A percentile compares a stretch with the other conserved stretches of the same genome.
Evolutionary conservation across 495 filamentous ascomycete genomes (phyloP).

Genomic region (Echria macrotheca): DNA sequence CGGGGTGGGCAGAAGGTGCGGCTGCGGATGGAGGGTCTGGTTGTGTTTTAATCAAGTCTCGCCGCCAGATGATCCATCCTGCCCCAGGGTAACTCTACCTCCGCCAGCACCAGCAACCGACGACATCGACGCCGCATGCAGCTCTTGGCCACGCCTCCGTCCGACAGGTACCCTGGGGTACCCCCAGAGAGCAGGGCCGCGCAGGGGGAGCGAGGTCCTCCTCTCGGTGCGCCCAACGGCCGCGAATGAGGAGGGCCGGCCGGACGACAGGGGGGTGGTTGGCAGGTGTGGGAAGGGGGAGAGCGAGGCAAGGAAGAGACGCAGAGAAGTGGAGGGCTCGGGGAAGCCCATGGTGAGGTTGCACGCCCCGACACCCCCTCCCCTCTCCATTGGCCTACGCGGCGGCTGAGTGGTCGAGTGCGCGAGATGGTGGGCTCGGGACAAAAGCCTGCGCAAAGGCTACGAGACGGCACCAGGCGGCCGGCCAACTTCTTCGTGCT

Average conservation of each 20-base stretch:
- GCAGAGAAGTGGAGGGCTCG: slow-evolving; percentile 1
- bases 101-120: slow-evolving; percentile 2
- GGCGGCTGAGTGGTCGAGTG: background rate
- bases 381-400: background rate
- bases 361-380: slow-evolving; percentile 1
- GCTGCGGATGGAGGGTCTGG: background rate
- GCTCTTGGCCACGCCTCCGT: slow-evolving; percentile 3
- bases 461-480: too few species aligned
- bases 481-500: background rate
- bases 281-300: slow-evolving; percentile 19
- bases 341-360: slow-evolving; percentile 5
- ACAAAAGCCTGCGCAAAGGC: slow-evolving; percentile 1
- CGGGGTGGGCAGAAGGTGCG: background rate
- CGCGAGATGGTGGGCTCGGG: slow-evolving; percentile 1
- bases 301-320: background rate
- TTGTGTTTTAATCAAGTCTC: slow-evolving; percentile 14
- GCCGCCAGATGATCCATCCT: slow-evolving; percentile 9
- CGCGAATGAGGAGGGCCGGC: slow-evolving; percentile 20
- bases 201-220: background rate
- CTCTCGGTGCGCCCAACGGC: slow-evolving; percentile 5
- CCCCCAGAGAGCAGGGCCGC: background rate
- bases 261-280: slow-evolving; percentile 22
- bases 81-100: too few species aligned
- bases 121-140: slow-evolving; percentile 8
- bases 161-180: background rate